Base-by-base conservation (phyloP, 371 early-diverging fungal species). In the Batkoa obscura region DNA sequence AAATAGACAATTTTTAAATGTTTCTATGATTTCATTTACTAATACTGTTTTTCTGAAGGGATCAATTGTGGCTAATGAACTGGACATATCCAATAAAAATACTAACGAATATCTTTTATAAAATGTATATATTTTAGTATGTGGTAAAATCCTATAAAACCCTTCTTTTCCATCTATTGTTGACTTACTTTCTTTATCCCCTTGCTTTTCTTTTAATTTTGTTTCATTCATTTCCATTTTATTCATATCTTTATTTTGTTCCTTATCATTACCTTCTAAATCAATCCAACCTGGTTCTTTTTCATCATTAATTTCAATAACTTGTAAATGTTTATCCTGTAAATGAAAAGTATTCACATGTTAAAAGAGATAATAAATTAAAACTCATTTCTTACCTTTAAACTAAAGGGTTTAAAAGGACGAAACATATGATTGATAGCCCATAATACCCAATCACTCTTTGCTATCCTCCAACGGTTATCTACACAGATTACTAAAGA, bases 391-490 rank as follows among this genome's bases (percentile, higher is more conserved):
- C 43, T 43, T 55, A 55, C 56, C 31, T 41, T 12, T 23, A 10
- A 9, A 1, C 46, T 36, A 6, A n/a, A 33, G 9, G 30, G 46
- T 12, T 35, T 35, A 32, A 55, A 4, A 15, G 43, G 43, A 13
- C 56, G 45, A 36, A 55, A 55, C 56, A 55, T 55, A 15, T 42
- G 45, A 35, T 55, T 55, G 46, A 55, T 43, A 1, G 46, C 37
- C 56, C 56, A 55, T n/a, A 55, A 34, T 2, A 55, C 23, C 56
- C 56, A 55, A 10, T 55, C 56, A 15, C 33, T 43, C 3, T 47
- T 43, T 9, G 43, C 46, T 3, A 55, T 32, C 13, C 42, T 23
- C 56, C 56, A 55, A 34, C 43, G 35, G n/a, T 42, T 42, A n/a
- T 32, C 9, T 33, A 50, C 32, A 4, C 9, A 34, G 12, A 50